phyloP scores from a whole-genome alignment of 176 grass and related monocot species.

The Eremochloa ophiuroides region DNA sequence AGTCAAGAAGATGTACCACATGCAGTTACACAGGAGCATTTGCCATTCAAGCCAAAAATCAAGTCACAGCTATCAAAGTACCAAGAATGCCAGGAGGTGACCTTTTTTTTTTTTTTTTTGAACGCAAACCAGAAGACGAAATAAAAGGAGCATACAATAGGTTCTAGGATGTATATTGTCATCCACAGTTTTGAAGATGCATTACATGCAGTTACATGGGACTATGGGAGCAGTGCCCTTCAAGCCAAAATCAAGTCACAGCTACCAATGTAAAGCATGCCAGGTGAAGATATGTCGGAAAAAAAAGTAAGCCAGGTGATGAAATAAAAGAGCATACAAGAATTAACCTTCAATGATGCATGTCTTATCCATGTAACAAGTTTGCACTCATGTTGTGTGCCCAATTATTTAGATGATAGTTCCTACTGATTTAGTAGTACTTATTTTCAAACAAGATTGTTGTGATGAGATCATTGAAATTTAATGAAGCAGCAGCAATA shows the following conservation, averaged over 20 bases:
- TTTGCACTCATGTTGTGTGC: no score
- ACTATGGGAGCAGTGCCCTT: not conserved
- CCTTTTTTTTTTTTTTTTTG: no score
- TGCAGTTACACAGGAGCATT: not conserved
- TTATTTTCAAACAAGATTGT: slow-evolving; percentile 4
- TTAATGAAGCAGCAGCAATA: not conserved
- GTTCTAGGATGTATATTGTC: not conserved
- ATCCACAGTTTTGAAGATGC: not conserved
- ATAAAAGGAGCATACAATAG: not conserved
- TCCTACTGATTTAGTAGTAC: not conserved
- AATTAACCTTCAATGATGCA: not conserved
- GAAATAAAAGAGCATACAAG: not conserved
- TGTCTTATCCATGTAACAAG: not conserved
- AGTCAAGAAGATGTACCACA: not conserved
- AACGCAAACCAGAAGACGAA: no score
- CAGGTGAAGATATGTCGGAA: not conserved
- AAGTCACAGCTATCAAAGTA: not conserved
- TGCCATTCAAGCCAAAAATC: not conserved
- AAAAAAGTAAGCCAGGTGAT: not conserved
- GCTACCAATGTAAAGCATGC: not conserved
- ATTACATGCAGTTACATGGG: not conserved
- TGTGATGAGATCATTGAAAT: not conserved
- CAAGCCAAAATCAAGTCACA: not conserved
- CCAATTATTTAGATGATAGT: not conserved
- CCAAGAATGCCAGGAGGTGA: not conserved